Evolutionary conservation across 2,329 filamentous ascomycete species (phyloP).

Genomic region (Alternaria alternata): DNA sequence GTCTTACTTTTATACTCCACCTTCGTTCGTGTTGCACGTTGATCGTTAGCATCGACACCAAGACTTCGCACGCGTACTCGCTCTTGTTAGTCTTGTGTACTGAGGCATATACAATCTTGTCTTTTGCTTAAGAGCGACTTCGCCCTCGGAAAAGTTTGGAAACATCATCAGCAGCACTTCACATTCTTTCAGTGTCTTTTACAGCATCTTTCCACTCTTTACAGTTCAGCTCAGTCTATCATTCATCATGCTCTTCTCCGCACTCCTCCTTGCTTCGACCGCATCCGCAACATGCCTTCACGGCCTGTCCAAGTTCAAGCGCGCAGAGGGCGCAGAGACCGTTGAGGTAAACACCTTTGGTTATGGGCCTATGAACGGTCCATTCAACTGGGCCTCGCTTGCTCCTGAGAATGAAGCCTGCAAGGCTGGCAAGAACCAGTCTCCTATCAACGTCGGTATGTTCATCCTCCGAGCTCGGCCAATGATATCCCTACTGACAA

Average conservation of each 20-base stretch:
- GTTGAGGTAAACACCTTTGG: slow-evolving; percentile 51
- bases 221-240: not conserved
- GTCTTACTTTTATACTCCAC: slow-evolving; percentile 11
- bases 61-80: not conserved
- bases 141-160: not conserved
- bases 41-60: slow-evolving; percentile 17
- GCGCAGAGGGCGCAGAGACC: slow-evolving; percentile 33
- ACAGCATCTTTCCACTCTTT: not conserved
- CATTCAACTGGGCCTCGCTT: slow-evolving; percentile 63
- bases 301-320: slow-evolving; percentile 52
- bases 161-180: not conserved
- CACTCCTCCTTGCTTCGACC: slow-evolving; percentile 43
- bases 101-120: slow-evolving; percentile 1
- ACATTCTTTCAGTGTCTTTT: not conserved
- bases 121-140: slow-evolving; percentile 2
- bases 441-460: slow-evolving; percentile 63
- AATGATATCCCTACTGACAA: not conserved
- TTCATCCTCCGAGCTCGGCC: not conserved
- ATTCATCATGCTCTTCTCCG: slow-evolving; percentile 43
- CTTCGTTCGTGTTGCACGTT: slow-evolving; percentile 20
- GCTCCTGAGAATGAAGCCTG: slow-evolving; percentile 57
- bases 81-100: not conserved
- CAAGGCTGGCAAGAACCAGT: slow-evolving; percentile 60
- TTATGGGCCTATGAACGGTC: slow-evolving; percentile 56
- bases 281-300: slow-evolving; percentile 53